These are phyloP conservation scores for Salvia miltiorrhiza DNA, from an alignment of 257 asterid genomes.

Conservation along the genomic window DNA sequence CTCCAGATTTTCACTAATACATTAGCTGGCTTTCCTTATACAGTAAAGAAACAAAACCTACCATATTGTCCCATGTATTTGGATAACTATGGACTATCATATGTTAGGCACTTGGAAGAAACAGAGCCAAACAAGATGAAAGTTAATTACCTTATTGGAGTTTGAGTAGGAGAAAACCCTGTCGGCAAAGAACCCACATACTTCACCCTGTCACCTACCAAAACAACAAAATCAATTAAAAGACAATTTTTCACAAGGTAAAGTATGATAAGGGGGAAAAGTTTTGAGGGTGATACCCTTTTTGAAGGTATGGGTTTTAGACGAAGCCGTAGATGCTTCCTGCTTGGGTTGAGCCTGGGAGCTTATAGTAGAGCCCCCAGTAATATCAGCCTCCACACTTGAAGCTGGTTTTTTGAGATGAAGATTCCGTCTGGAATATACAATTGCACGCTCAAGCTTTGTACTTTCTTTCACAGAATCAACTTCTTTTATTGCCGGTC, in stretches of 20 bases:
- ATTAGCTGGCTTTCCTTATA: background rate
- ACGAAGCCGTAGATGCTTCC: conserved; percentile 88
- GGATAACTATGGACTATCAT: background rate
- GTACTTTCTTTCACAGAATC: conserved; percentile 63
- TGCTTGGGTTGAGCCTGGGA: conserved; percentile 84
- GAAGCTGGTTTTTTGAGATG: conserved; percentile 83
- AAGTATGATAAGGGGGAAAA: background rate
- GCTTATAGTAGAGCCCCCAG: conserved; percentile 69
- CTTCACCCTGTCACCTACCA: conserved; percentile 77
- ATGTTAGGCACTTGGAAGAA: background rate
- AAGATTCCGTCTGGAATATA: conserved; percentile 62
- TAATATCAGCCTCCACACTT: conserved; percentile 85
- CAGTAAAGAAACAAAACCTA: background rate
- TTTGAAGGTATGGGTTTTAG: conserved; percentile 53
- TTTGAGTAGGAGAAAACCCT: conserved; percentile 48
- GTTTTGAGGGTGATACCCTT: conserved; percentile 17
- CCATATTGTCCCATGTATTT: background rate
- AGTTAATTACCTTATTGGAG: conserved; percentile 49
- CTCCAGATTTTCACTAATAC: background rate
- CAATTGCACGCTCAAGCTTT: conserved; percentile 70
- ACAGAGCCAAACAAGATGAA: background rate
- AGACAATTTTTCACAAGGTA: background rate
- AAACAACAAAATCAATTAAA: conserved; percentile 15
- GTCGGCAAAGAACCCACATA: conserved; percentile 58
- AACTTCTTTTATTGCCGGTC: conserved; percentile 54